Evolutionary conservation across 148 eudicot species (phyloP), one percentile per base, ranked within the genome.

Genomic region (Diospyros lotus): DNA sequence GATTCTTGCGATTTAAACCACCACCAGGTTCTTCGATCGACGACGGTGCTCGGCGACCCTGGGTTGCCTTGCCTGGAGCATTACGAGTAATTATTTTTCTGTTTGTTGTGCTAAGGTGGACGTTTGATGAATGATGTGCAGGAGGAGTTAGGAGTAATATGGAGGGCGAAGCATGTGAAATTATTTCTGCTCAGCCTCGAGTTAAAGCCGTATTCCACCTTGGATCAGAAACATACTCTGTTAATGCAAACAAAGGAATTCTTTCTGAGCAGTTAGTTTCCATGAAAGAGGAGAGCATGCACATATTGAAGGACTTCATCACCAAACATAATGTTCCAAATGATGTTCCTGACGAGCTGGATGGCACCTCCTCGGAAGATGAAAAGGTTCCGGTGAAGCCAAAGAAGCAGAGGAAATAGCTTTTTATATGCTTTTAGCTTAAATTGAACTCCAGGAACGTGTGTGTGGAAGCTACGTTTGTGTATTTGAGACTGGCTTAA

Each of bases 291-390:
- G 85, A 89, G 79, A 89, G 93, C 82, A 92, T 94, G 96, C 68
- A 62, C 75, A 78, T 94, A 68, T 64, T 94, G 42, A 94, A 92
- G 86, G 96, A 90, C 65, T 92, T 84, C 79, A 90, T 94, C 53
- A 90, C 96, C 64, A 85, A 77, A 71, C 88, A 92, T 75, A 92
- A 94, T 74, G 91, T 90, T 60, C 96, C 96, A 52, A 89, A 85
- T 79, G 97, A 92, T 51, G 96, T 92, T 45, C 98, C 98, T 53
- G 97, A 93, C 77, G 98, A 93, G 80, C 82, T 85, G 44, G 94
- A 89, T 40, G 98, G 88, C 46, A 79, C 80, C 52, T 86, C 87
- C 12, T 92, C 94, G 9, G 89, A 88, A 38, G 92, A 88, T 39
- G 75, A 77, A 53, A 88, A 89, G 79, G 86, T 86, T n/a, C 63